Evolutionary conservation across 352 stramenopile genomes (phyloP).

Genomic region (Pythium volutum): DNA sequence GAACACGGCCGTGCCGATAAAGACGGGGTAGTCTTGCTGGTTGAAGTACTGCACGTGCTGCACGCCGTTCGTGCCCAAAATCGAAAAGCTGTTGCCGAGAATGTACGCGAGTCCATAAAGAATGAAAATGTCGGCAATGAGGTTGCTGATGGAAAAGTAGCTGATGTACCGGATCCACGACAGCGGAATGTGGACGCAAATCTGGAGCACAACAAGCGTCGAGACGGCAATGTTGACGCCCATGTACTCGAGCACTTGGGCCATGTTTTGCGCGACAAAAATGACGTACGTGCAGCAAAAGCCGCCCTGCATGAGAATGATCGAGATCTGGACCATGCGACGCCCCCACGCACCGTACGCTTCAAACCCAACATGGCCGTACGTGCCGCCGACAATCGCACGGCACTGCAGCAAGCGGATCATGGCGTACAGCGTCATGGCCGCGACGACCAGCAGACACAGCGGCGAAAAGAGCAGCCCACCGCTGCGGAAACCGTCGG

Average conservation of each 20-base stretch:
- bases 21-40: conserved; percentile 62
- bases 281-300: conserved; percentile 87
- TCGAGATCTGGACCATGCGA: conserved; percentile 76
- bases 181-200: conserved; percentile 70
- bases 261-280: conserved; percentile 79
- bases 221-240: conserved; percentile 41
- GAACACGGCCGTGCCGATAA: conserved; percentile 79
- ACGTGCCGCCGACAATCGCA: conserved; percentile 65
- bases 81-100: conserved; percentile 66
- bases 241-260: conserved; percentile 61
- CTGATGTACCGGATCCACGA: conserved; percentile 86
- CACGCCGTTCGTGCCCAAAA: conserved; percentile 44
- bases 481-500: conserved; percentile 68
- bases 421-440: conserved; percentile 74
- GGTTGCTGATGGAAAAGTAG: conserved; percentile 85
- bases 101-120: conserved; percentile 76
- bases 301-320: conserved; percentile 81
- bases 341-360: conserved; percentile 67
- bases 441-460: conserved; percentile 57
- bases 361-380: conserved; percentile 65
- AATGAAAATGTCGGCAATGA: conserved; percentile 83
- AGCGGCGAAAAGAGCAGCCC: conserved; percentile 74
- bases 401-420: conserved; percentile 71
- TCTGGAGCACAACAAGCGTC: conserved; percentile 68
- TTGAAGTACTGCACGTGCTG: conserved; percentile 71